These are phyloP conservation scores for Dinochytrium kinnereticum DNA, from an alignment of 371 early-diverging fungal species.

Conservation along the genomic window DNA sequence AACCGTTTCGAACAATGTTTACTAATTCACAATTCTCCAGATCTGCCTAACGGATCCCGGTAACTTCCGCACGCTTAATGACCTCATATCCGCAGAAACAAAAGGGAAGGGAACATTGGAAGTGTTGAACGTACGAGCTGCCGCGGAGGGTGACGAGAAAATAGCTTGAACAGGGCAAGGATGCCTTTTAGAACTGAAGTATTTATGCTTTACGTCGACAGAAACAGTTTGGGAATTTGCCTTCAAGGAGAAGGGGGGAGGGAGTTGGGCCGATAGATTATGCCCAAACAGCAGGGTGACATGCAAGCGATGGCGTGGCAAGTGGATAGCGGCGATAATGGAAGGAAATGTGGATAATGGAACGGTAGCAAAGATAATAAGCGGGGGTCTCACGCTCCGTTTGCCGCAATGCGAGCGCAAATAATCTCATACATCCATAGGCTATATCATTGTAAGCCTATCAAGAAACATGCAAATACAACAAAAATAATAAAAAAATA, in stretches of 20 bases:
- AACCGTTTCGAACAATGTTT: neutral
- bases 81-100: conserved; percentile 78
- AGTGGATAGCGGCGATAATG: too few species aligned
- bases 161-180: too few species aligned
- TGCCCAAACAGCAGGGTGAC: too few species aligned
- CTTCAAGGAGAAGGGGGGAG: too few species aligned
- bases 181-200: too few species aligned
- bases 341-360: too few species aligned
- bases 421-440: conserved; percentile 32
- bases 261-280: too few species aligned
- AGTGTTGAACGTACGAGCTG: conserved; percentile 81
- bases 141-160: conserved; percentile 78
- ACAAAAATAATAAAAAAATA: neutral
- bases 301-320: too few species aligned
- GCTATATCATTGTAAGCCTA: neutral
- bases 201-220: too few species aligned
- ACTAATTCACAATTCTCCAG: conserved; percentile 44
- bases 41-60: conserved; percentile 92
- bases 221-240: too few species aligned
- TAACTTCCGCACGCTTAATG: conserved; percentile 80
- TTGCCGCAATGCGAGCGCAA: neutral
- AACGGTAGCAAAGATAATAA: too few species aligned
- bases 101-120: conserved; percentile 88
- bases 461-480: neutral
- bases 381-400: too few species aligned